A percentile compares a stretch with the other conserved stretches of the same genome.
phyloP scores from a whole-genome alignment of 2,329 filamentous ascomycete species.

The Fusarium penzigii region DNA sequence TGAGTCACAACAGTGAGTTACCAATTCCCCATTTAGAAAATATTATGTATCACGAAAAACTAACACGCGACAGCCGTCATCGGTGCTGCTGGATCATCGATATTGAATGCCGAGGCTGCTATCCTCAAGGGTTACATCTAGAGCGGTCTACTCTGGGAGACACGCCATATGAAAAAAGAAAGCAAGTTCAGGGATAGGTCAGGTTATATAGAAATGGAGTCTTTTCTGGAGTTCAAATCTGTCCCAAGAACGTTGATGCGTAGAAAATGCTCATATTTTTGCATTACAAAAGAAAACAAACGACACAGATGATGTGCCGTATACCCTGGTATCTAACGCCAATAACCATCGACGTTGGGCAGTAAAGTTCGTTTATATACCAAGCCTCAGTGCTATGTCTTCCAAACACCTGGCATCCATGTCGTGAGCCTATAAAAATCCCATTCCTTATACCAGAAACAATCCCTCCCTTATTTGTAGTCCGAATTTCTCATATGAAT shows the following conservation, averaged over 20 bases:
- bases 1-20: conserved; percentile 74
- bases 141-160: conserved; percentile 4
- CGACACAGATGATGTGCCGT: no score
- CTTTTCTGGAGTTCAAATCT: conserved; percentile 3
- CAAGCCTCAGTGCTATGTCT: not conserved
- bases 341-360: not conserved
- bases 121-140: conserved; percentile 85
- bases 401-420: not conserved
- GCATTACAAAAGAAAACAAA: no score
- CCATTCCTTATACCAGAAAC: not conserved
- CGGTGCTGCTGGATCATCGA: conserved; percentile 92
- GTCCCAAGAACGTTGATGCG: not conserved
- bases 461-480: conserved; percentile 5
- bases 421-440: not conserved
- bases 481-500: not conserved
- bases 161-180: not conserved
- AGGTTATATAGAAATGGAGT: conserved; percentile 3
- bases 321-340: no score
- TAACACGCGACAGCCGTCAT: conserved; percentile 66
- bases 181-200: conserved; percentile 1
- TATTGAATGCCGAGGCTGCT: conserved; percentile 90
- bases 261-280: not conserved
- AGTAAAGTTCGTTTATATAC: not conserved
- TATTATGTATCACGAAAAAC: not conserved
- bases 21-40: no score